Evolutionary conservation across 495 filamentous ascomycete genomes (phyloP).

Genomic region (Friedmanniomyces simplex): DNA sequence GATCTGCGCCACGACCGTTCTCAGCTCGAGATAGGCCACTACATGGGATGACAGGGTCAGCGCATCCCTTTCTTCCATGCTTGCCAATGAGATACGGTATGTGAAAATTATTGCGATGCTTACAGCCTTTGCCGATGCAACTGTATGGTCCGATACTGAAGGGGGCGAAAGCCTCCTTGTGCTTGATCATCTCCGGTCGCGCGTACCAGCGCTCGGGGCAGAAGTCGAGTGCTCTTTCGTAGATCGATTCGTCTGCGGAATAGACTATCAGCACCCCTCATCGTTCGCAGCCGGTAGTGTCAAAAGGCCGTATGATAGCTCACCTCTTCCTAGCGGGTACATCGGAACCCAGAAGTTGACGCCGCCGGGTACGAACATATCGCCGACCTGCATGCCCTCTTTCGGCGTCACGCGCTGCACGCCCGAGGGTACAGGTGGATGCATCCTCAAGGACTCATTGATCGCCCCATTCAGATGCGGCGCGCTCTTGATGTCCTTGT

Average conservation of each 20-base stretch:
- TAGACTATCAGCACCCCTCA: not conserved
- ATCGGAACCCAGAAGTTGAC: slow-evolving; percentile 35
- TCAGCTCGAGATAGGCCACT: slow-evolving; percentile 42
- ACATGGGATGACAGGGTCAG: not conserved
- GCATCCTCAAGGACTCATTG: slow-evolving; percentile 46
- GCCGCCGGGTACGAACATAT: slow-evolving; percentile 36
- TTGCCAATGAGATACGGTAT: too few species aligned
- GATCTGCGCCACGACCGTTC: slow-evolving; percentile 35
- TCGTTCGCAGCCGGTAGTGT: slow-evolving; percentile 14
- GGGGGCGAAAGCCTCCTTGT: slow-evolving; percentile 41
- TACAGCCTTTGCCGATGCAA: slow-evolving; percentile 40
- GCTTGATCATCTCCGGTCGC: slow-evolving; percentile 35
- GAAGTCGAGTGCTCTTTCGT: slow-evolving; percentile 34
- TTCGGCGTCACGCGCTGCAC: slow-evolving; percentile 37
- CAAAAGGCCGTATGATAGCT: not conserved
- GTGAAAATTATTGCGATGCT: not conserved
- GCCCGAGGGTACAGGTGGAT: slow-evolving; percentile 40
- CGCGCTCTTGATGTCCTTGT: slow-evolving; percentile 18
- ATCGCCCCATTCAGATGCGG: slow-evolving; percentile 41
- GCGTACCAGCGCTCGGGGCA: slow-evolving; percentile 48
- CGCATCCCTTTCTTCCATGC: too few species aligned
- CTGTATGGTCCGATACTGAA: slow-evolving; percentile 36
- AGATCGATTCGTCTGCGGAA: slow-evolving; percentile 29
- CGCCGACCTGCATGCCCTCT: slow-evolving; percentile 39
- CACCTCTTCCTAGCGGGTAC: slow-evolving; percentile 38